These are phyloP conservation scores for Yamadazyma atlantica DNA, from an alignment of 1,139 yeast genomes.

Conservation along the genomic window DNA sequence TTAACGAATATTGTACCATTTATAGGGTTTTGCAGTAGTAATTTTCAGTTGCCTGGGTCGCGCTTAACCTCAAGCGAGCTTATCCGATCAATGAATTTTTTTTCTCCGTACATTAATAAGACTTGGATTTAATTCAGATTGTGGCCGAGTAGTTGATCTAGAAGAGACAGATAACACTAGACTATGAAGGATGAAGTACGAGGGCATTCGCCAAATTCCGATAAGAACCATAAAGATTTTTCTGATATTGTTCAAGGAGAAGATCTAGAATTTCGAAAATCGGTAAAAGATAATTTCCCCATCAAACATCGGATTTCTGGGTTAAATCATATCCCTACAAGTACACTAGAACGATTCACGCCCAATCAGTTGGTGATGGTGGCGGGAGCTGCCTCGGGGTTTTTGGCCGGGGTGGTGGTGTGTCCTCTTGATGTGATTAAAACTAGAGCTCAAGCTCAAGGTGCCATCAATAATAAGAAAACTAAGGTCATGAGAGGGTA, in stretches of 20 bases:
- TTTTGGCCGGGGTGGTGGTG: slow-evolving; percentile 46
- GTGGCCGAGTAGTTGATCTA: too few relatives aligned
- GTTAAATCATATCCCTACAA: slow-evolving; percentile 24
- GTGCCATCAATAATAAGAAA: slow-evolving; percentile 19
- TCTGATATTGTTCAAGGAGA: slow-evolving; percentile 43
- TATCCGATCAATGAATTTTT: background rate
- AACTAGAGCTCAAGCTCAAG: slow-evolving; percentile 48
- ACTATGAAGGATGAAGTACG: too few relatives aligned
- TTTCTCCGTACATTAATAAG: background rate
- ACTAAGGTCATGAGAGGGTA: slow-evolving; percentile 53
- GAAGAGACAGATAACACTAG: too few relatives aligned
- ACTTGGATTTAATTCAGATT: too few relatives aligned
- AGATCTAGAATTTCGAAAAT: slow-evolving; percentile 35
- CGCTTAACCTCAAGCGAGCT: too few relatives aligned
- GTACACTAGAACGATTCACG: slow-evolving; percentile 22
- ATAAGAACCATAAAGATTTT: slow-evolving; percentile 22
- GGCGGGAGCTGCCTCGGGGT: slow-evolving; percentile 48
- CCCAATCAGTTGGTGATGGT: slow-evolving; percentile 40
- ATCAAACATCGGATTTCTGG: slow-evolving; percentile 23
- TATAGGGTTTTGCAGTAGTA: background rate
- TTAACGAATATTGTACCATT: slow-evolving; percentile 48
- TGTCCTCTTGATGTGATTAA: slow-evolving; percentile 50
- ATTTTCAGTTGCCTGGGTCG: too few relatives aligned
- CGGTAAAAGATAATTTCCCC: slow-evolving; percentile 20
- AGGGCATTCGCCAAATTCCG: slow-evolving; percentile 5